Evolutionary conservation across 371 early-diverging fungal genomes (phyloP).

Genomic region (Mucor indicus): DNA sequence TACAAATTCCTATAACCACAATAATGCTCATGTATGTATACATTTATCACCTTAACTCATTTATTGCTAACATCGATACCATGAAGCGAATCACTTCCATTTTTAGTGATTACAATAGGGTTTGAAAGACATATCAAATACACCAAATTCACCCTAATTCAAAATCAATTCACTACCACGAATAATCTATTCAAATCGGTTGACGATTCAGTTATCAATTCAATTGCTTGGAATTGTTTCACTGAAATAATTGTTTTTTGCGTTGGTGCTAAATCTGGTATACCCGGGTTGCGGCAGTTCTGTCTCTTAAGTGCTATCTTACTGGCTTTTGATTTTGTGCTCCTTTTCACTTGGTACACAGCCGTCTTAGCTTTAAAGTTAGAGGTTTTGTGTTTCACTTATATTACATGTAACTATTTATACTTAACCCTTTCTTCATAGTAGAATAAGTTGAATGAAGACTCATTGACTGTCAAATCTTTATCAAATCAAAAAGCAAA

Average conservation of each 20-base stretch:
- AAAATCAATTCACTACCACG: not conserved
- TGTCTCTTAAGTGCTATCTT: conserved; percentile 75
- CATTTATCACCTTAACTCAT: conserved; percentile 35
- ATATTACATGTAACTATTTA: no score
- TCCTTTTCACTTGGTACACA: conserved; percentile 81
- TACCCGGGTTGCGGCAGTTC: conserved; percentile 73
- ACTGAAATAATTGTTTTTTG: conserved; percentile 77
- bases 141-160: conserved; percentile 60
- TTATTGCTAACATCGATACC: no score
- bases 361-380: conserved; percentile 83
- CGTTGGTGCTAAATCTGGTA: conserved; percentile 72
- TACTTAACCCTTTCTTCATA: no score
- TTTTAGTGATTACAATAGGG: conserved; percentile 85
- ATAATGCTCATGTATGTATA: no score
- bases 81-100: conserved; percentile 78
- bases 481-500: no score
- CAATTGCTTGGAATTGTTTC: conserved; percentile 63
- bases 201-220: conserved; percentile 14
- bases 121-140: conserved; percentile 86
- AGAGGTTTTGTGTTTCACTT: conserved; percentile 47
- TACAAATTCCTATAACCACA: no score
- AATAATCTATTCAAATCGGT: conserved; percentile 46
- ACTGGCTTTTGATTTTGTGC: conserved; percentile 72
- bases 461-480: no score
- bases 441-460: no score